Percentiles rank a stretch among this genome's conserved stretches.
Conservation (phyloP, 1,139 yeast species). For the Lizanozyma gosingica region DNA sequence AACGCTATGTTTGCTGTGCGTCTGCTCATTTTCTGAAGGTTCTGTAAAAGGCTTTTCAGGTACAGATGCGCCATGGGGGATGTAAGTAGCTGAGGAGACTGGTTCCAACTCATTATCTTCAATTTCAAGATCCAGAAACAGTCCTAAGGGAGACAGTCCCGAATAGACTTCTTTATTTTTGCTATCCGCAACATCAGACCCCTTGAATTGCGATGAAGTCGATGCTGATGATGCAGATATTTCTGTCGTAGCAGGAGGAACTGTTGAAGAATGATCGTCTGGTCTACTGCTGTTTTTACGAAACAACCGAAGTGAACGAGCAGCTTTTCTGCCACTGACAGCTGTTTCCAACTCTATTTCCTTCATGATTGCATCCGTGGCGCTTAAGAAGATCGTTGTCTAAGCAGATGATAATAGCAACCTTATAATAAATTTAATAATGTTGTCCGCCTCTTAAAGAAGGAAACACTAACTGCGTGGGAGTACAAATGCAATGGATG, state of each 20-base stretch:
- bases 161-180: constrained; percentile 2
- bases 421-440: too few species aligned
- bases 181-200: constrained; percentile 3
- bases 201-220: constrained; percentile 1
- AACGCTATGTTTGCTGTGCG: not conserved
- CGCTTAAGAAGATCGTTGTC: too few species aligned
- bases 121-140: constrained; percentile 2
- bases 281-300: constrained; percentile 8
- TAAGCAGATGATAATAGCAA: too few species aligned
- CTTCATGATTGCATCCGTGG: not conserved
- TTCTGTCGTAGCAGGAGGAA: not conserved
- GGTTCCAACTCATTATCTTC: constrained; percentile 29
- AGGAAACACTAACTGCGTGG: too few species aligned
- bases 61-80: constrained; percentile 38
- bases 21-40: constrained; percentile 3
- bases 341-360: not conserved
- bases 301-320: constrained; percentile 40
- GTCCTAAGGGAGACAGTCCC: too few species aligned
- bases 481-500: too few species aligned
- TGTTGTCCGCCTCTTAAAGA: too few species aligned
- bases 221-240: constrained; percentile 3
- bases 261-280: constrained; percentile 2
- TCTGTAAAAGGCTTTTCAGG: constrained; percentile 4
- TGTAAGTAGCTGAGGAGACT: constrained; percentile 58
- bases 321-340: constrained; percentile 40